These are phyloP conservation scores for Arthroderma uncinatum DNA, from an alignment of 2,329 filamentous ascomycete genomes.

Conservation along the genomic window DNA sequence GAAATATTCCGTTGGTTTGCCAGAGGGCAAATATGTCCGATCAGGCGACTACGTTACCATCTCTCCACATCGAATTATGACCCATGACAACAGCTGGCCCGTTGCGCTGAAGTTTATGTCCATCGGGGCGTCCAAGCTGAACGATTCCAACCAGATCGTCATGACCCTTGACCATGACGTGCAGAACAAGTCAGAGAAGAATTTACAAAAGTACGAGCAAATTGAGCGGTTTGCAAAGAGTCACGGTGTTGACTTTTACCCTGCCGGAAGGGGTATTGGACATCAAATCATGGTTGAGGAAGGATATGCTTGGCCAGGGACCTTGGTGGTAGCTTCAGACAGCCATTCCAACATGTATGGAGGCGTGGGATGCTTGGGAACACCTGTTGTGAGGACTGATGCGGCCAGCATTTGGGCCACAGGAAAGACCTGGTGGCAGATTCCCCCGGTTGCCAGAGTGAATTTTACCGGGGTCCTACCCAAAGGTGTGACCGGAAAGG, in stretches of 20 bases:
- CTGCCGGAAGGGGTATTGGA: slow-evolving; percentile 68
- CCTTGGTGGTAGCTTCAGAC: slow-evolving; percentile 62
- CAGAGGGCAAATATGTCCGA: slow-evolving; percentile 62
- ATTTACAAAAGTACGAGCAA: slow-evolving; percentile 68
- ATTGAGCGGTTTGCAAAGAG: slow-evolving; percentile 72
- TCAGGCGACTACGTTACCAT: slow-evolving; percentile 77
- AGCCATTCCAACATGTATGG: slow-evolving; percentile 74
- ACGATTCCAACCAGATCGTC: slow-evolving; percentile 62
- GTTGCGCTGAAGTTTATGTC: slow-evolving; percentile 70
- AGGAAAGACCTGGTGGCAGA: slow-evolving; percentile 73
- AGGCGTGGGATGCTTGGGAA: slow-evolving; percentile 64
- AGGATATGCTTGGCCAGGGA: slow-evolving; percentile 74
- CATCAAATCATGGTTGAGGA: slow-evolving; percentile 72
- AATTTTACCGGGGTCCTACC: slow-evolving; percentile 66
- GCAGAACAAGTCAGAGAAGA: slow-evolving; percentile 66
- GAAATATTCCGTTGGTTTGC: slow-evolving; percentile 62
- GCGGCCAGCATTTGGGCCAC: slow-evolving; percentile 80
- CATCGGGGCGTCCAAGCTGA: slow-evolving; percentile 64
- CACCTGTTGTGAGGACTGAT: slow-evolving; percentile 75
- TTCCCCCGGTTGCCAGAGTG: slow-evolving; percentile 72
- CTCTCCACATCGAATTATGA: slow-evolving; percentile 64
- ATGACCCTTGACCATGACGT: slow-evolving; percentile 83
- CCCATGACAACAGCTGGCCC: slow-evolving; percentile 74
- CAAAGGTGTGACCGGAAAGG: slow-evolving; percentile 76
- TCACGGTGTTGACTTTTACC: slow-evolving; percentile 68